Conservation (phyloP, 768 basidiomycete species). For the Panus rudis region DNA sequence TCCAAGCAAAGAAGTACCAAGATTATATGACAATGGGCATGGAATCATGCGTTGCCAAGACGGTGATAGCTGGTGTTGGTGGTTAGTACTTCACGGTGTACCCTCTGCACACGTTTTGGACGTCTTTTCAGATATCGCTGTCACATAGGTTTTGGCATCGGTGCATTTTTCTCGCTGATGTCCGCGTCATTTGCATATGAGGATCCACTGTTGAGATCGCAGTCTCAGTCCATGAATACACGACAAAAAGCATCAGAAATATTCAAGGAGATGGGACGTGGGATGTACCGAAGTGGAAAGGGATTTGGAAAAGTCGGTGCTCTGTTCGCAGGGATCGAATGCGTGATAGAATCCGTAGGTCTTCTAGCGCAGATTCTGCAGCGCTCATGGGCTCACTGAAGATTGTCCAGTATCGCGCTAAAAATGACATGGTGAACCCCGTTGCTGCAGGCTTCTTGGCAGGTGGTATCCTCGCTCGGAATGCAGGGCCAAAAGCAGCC, state of each 20-base stretch:
- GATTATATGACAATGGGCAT: constrained; percentile 60
- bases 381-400: neutral
- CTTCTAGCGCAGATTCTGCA: neutral
- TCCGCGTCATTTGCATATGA: constrained; percentile 92
- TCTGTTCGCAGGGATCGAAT: constrained; percentile 91
- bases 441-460: constrained; percentile 82
- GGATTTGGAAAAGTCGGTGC: constrained; percentile 94
- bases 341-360: constrained; percentile 89
- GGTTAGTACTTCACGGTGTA: constrained; percentile 44
- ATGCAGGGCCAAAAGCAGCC: constrained; percentile 81
- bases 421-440: constrained; percentile 91
- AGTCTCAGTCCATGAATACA: constrained; percentile 49
- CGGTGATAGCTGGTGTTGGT: constrained; percentile 69
- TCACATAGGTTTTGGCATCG: constrained; percentile 74
- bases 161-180: constrained; percentile 96
- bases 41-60: constrained; percentile 86
- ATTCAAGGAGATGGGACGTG: constrained; percentile 90
- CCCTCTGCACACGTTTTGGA: constrained; percentile 1
- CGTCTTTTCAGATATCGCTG: constrained; percentile 14
- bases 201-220: constrained; percentile 75
- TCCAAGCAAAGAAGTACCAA: constrained; percentile 75
- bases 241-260: constrained; percentile 78
- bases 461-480: constrained; percentile 82
- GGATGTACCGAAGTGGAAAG: constrained; percentile 86
- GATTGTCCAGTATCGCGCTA: constrained; percentile 79